Evolutionary conservation across 805 yeast genomes (phyloP), one percentile per base, ranked within the genome.

Genomic region (Myxozyma lipomycoides): DNA sequence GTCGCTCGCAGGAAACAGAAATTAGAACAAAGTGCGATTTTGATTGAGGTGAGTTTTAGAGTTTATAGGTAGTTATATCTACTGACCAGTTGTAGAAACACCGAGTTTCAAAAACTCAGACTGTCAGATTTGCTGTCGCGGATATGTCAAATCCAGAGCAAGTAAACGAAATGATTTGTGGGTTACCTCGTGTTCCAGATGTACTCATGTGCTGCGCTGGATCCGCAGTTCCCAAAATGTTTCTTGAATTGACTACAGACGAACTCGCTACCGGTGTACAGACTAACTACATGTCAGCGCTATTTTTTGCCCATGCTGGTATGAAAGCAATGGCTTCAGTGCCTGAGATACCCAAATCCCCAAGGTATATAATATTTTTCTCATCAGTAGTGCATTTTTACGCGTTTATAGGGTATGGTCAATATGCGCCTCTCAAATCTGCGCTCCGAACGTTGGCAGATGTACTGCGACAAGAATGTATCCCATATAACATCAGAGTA

Each of bases 321-420:
- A 30, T 68, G 57, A 38, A 52, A 24, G 52, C 63, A 35, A 63
- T 74, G 70, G 50, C 61, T 24, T 42, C 48, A 17, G 43, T 28
- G 4, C 63, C 64, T 15, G 46, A 47, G 19, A 60, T 64, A 32
- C 51, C 64, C 42, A 34, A 26, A 3, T 40, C 55, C 26, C 55
- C 64, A 56, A 78, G 82, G 50, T 83, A 75, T 62, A 75, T 81
- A 59, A 79, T 81, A 22, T 77, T 74, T 53, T 83, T 77, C 61
- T 85, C 96, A 0, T 86, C 96, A 1, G 85, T 82, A 3, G 79
- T 84, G 7, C 89, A 95, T 2, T 80, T 84, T 58, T 91, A 79
- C 71, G 88, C 96, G 3, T 84, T 91, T 63, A 85, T 88, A 40
- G 99, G 99, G 0, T 93, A 93, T 65, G 77, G 82, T 0, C 91